A percentile compares a stretch with the other conserved stretches of the same genome.
Evolutionary conservation across 2,329 filamentous ascomycete species (phyloP).

Genomic region (Westerdykella aurantiaca): DNA sequence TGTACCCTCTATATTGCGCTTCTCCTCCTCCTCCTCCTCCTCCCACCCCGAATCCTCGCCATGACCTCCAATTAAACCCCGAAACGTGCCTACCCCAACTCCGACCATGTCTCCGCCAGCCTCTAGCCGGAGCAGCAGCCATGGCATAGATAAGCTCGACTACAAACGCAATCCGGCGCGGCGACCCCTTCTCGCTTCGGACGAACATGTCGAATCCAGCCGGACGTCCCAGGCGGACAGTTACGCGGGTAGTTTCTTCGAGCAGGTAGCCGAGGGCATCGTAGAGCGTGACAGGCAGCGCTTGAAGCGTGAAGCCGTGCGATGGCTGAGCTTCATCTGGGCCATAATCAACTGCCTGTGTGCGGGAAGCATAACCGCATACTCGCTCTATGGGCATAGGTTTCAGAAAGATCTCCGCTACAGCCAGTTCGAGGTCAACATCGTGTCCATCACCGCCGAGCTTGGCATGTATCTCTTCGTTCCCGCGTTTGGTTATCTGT

Average conservation of each 20-base stretch:
- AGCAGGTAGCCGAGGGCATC: slow-evolving; percentile 56
- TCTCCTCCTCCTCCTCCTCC: slow-evolving; percentile 1
- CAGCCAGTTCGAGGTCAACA: slow-evolving; percentile 86
- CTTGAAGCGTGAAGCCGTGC: slow-evolving; percentile 49
- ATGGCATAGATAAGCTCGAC: slow-evolving; percentile 47
- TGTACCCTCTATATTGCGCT: neutral
- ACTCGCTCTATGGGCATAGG: slow-evolving; percentile 86
- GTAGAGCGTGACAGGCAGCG: slow-evolving; percentile 51
- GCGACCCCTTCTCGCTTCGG: slow-evolving; percentile 39
- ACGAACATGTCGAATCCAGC: slow-evolving; percentile 27
- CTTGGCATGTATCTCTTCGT: slow-evolving; percentile 90
- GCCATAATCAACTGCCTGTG: slow-evolving; percentile 63
- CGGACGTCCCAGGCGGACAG: slow-evolving; percentile 40
- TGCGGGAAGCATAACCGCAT: slow-evolving; percentile 86
- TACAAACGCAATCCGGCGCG: slow-evolving; percentile 33
- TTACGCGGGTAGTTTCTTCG: slow-evolving; percentile 52
- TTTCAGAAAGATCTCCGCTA: slow-evolving; percentile 85
- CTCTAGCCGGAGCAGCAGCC: slow-evolving; percentile 29
- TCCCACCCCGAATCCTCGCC: neutral
- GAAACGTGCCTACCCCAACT: neutral
- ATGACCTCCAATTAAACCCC: neutral
- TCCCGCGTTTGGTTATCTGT: slow-evolving; percentile 80
- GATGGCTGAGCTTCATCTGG: slow-evolving; percentile 55
- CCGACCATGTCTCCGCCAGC: slow-evolving; percentile 27
- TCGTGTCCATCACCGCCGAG: slow-evolving; percentile 79